Evolutionary conservation across 768 basidiomycete genomes (phyloP).

Genomic region (Pisolithus marmoratus): DNA sequence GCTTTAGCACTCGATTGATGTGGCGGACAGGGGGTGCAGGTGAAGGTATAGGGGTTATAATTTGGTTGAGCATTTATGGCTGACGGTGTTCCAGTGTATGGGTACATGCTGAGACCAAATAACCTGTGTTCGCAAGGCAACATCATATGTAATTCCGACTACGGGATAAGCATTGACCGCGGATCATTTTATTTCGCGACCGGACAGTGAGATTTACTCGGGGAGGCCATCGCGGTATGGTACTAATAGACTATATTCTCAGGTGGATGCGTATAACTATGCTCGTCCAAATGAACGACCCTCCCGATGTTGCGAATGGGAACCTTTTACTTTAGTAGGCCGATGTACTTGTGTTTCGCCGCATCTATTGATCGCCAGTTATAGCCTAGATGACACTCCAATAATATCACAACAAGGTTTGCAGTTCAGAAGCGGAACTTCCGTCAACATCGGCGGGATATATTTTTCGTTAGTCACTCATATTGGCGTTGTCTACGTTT

Average conservation of each 20-base stretch:
- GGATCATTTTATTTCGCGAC: slow-evolving; percentile 57
- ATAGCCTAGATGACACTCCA: slow-evolving; percentile 63
- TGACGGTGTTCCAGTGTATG: slow-evolving; percentile 52
- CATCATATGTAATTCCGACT: slow-evolving; percentile 67
- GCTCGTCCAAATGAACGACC: slow-evolving; percentile 73
- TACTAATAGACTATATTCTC: background rate
- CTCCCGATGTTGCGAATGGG: slow-evolving; percentile 66
- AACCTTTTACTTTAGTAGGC: slow-evolving; percentile 64
- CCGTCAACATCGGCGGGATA: slow-evolving; percentile 57
- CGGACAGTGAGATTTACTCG: slow-evolving; percentile 49
- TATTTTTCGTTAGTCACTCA: slow-evolving; percentile 63
- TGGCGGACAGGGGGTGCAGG: slow-evolving; percentile 62
- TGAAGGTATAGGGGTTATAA: slow-evolving; percentile 48
- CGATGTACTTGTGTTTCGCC: background rate
- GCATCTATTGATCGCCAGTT: background rate
- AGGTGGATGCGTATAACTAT: slow-evolving; percentile 73
- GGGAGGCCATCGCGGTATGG: background rate
- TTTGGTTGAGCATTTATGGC: background rate
- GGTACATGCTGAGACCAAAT: slow-evolving; percentile 67
- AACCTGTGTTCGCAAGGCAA: slow-evolving; percentile 48
- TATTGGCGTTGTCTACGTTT: background rate
- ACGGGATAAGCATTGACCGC: slow-evolving; percentile 70
- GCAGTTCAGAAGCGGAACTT: slow-evolving; percentile 52
- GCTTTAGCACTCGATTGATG: slow-evolving; percentile 74
- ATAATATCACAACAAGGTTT: slow-evolving; percentile 57